A percentile compares a stretch with the other conserved stretches of the same genome.
phyloP scores from a whole-genome alignment of 2,329 filamentous ascomycete genomes.

The Colletotrichum truncatum region DNA sequence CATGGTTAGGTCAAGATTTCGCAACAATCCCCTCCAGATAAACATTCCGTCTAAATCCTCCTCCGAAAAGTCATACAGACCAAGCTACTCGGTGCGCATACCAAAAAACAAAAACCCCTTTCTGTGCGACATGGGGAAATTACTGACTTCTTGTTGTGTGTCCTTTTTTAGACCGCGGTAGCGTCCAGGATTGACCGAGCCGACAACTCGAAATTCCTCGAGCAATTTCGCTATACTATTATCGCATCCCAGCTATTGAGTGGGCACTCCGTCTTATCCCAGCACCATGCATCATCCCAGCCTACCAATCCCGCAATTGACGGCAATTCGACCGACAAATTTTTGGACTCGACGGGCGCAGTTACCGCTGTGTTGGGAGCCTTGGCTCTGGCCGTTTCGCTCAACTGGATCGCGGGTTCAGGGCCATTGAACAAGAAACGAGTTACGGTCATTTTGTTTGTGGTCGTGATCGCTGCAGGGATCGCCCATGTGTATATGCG shows the following conservation, averaged over 20 bases:
- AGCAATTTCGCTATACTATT: constrained; percentile 92
- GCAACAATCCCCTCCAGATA: constrained; percentile 55
- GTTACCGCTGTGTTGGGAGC: constrained; percentile 71
- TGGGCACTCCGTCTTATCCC: constrained; percentile 67
- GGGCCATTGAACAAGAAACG: constrained; percentile 66
- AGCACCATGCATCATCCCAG: constrained; percentile 39
- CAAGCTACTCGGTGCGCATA: constrained; percentile 60
- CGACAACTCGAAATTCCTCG: constrained; percentile 86
- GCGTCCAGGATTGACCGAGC: constrained; percentile 77
- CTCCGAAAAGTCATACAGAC: constrained; percentile 53
- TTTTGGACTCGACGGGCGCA: constrained; percentile 52
- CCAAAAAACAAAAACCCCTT: neutral
- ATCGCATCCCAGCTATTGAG: constrained; percentile 90
- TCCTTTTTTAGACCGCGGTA: constrained; percentile 66
- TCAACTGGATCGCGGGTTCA: constrained; percentile 74
- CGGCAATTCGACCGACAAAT: constrained; percentile 41
- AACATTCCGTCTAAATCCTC: constrained; percentile 49
- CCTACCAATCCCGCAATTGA: constrained; percentile 33
- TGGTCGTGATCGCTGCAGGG: constrained; percentile 62
- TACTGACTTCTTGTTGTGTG: constrained; percentile 30
- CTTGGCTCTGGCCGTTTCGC: constrained; percentile 72
- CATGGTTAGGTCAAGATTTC: constrained; percentile 62
- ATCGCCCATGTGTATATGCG: constrained; percentile 77
- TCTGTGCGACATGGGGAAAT: constrained; percentile 33
- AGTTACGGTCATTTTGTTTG: constrained; percentile 53